Conservation (phyloP, 495 filamentous ascomycete species). For the Patellaria atrata region DNA sequence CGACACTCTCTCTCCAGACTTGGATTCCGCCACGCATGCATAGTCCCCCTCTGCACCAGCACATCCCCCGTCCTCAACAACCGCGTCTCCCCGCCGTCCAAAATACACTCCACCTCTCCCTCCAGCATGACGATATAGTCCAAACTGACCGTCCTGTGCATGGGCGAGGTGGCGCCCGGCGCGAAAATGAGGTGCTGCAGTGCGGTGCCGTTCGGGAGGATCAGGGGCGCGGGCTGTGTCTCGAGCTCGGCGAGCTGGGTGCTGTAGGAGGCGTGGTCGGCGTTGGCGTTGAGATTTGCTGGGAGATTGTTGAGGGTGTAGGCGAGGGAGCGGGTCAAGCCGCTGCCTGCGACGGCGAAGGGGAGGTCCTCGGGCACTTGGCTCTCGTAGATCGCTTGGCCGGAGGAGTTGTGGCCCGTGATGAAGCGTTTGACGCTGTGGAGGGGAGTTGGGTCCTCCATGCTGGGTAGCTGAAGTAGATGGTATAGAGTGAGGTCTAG, state of each 20-base stretch:
- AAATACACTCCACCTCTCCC: conserved; percentile 20
- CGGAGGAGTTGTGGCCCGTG: conserved; percentile 4
- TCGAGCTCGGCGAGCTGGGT: conserved; percentile 1
- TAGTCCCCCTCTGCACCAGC: conserved; percentile 22
- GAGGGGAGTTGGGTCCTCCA: no score
- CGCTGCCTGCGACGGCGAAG: background rate
- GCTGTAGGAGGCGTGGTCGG: conserved; percentile 7
- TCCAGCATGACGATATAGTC: conserved; percentile 26
- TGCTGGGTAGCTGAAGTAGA: no score
- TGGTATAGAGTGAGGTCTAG: no score
- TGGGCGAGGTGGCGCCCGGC: conserved; percentile 18
- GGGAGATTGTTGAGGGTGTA: conserved; percentile 21
- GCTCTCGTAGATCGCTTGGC: conserved; percentile 3
- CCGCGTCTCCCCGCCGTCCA: conserved; percentile 22
- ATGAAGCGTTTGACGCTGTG: conserved; percentile 2
- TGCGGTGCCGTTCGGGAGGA: conserved; percentile 10
- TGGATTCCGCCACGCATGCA: conserved; percentile 22
- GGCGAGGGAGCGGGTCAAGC: conserved; percentile 10
- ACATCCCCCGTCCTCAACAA: conserved; percentile 21
- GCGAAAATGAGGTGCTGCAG: conserved; percentile 11
- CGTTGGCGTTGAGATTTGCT: conserved; percentile 11
- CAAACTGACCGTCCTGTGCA: conserved; percentile 23
- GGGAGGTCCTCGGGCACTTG: no score
- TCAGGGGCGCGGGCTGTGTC: conserved; percentile 5
- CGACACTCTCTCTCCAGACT: no score